Base-by-base conservation (phyloP, 768 basidiomycete genomes). In the Boletus rufocinnamomeus region DNA sequence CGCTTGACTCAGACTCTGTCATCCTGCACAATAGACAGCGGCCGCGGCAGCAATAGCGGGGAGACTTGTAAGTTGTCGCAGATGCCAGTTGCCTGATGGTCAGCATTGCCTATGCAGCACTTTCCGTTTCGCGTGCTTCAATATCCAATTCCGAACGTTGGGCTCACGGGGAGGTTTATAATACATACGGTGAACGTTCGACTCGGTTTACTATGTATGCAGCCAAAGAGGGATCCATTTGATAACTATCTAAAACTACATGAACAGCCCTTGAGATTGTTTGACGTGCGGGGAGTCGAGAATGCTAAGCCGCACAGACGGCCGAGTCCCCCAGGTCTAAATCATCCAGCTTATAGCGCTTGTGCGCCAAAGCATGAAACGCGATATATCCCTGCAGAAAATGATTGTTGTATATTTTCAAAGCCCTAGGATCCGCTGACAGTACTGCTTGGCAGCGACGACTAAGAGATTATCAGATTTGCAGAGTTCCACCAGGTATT, bases 261-360 rank as follows among this genome's bases (percentile, higher is more conserved):
- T n/a, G n/a, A n/a, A n/a, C 40, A 9, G 16, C 14, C 14, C 16
- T 5, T 9, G 5, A 16, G 35, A 41, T 41, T 41, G 40, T 19
- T 38, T 38, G 17, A 17, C 17, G 17, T 16, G 19, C 17, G 17
- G 7, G 19, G 3, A 14, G 38, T 38, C 17, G 6, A 9, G 38
- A 38, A 17, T 17, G 16, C 38, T 38, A 50, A 27, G 23, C 23
- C 21, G 54, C 49, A 37, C 16, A 40, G 17, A 23, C 13, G 9
- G 1, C 19, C 16, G 11, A 7, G 7, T 44, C 25, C 10, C 23
- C 49, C 32, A 56, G 35, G 13, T 34, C 19, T 16, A 56, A 27
- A n/a, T 56, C 55, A 35, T 50, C 55, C 19, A 56, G 34, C 30
- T 56, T 56, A 11, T 56, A 56, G 23, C 55, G 55, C 41, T 56